Percentiles rank a stretch among this genome's conserved stretches.
phyloP scores from a whole-genome alignment of 768 basidiomycete genomes.

The Inosperma sp. region DNA sequence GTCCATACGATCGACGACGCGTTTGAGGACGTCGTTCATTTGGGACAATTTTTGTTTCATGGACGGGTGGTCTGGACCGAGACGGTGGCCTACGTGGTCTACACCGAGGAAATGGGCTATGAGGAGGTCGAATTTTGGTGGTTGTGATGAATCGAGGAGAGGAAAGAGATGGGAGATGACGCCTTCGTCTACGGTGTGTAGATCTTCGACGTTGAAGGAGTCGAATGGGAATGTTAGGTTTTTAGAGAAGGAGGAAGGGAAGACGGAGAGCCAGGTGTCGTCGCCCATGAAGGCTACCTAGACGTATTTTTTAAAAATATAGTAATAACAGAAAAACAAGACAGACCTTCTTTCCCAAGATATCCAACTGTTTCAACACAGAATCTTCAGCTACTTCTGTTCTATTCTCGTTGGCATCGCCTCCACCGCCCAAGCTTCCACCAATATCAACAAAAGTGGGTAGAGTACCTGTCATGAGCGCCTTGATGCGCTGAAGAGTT shows the following conservation, averaged over 20 bases:
- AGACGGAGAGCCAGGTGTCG: slow-evolving; percentile 93
- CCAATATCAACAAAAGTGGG: slow-evolving; percentile 96
- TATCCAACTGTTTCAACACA: slow-evolving; percentile 64
- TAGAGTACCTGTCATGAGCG: slow-evolving; percentile 88
- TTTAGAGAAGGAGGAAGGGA: slow-evolving; percentile 66
- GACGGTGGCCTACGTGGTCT: slow-evolving; percentile 93
- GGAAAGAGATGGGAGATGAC: slow-evolving; percentile 83
- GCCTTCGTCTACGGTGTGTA: slow-evolving; percentile 92
- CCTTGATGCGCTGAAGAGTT: slow-evolving; percentile 93
- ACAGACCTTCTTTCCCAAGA: slow-evolving; percentile 55
- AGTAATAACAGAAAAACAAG: not conserved
- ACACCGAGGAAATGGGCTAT: slow-evolving; percentile 94
- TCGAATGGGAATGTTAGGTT: slow-evolving; percentile 84
- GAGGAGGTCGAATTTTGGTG: slow-evolving; percentile 73
- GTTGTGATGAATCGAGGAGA: slow-evolving; percentile 51
- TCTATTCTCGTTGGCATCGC: no score
- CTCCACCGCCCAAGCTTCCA: slow-evolving; percentile 88
- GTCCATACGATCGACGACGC: slow-evolving; percentile 70
- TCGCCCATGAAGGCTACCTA: slow-evolving; percentile 92
- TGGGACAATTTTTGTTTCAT: slow-evolving; percentile 85
- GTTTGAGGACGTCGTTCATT: slow-evolving; percentile 75
- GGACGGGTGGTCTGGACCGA: slow-evolving; percentile 82
- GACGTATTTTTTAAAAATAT: slow-evolving; percentile 18
- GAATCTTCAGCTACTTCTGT: slow-evolving; percentile 87
- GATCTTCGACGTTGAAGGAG: slow-evolving; percentile 97